These are phyloP conservation scores for Graphilbum fragrans DNA, from an alignment of 2,329 filamentous ascomycete genomes.

Conservation along the genomic window DNA sequence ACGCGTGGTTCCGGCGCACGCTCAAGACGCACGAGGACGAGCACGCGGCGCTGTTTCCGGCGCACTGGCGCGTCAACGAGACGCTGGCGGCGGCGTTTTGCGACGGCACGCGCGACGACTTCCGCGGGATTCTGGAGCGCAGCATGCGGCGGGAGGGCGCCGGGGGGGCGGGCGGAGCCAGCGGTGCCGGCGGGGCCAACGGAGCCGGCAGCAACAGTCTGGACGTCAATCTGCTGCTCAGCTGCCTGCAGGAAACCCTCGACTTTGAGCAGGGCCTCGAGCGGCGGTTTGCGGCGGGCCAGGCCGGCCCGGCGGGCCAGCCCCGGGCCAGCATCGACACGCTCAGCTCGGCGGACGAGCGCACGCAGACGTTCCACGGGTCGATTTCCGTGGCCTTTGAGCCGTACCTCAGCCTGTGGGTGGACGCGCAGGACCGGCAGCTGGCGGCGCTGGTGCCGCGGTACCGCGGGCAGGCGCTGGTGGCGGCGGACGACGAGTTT, in stretches of 20 bases:
- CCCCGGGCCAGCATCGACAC: constrained; percentile 81
- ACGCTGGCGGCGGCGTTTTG: constrained; percentile 85
- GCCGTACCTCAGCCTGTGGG: constrained; percentile 92
- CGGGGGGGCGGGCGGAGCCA: not conserved
- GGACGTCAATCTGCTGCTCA: constrained; percentile 32
- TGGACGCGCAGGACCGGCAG: constrained; percentile 89
- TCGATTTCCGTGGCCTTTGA: constrained; percentile 95
- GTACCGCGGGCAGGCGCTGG: constrained; percentile 72
- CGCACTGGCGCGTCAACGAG: constrained; percentile 82
- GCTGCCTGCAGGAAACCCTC: constrained; percentile 53
- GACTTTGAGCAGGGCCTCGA: constrained; percentile 94
- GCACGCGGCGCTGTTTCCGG: constrained; percentile 76
- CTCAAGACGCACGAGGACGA: constrained; percentile 93
- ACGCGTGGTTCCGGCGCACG: constrained; percentile 94
- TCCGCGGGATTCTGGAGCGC: constrained; percentile 80
- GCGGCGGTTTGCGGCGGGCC: constrained; percentile 59
- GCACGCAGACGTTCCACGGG: constrained; percentile 68
- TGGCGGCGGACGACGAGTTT: constrained; percentile 82
- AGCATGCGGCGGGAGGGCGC: constrained; percentile 72
- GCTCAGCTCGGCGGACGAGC: constrained; percentile 65
- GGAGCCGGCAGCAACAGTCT: constrained; percentile 34
- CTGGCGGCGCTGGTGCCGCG: constrained; percentile 73
- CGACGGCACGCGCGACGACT: constrained; percentile 90
- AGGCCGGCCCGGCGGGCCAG: constrained; percentile 2
- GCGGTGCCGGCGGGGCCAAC: not conserved